Base-by-base conservation (phyloP, 805 yeast species). In the Hanseniaspora clermontiae region DNA sequence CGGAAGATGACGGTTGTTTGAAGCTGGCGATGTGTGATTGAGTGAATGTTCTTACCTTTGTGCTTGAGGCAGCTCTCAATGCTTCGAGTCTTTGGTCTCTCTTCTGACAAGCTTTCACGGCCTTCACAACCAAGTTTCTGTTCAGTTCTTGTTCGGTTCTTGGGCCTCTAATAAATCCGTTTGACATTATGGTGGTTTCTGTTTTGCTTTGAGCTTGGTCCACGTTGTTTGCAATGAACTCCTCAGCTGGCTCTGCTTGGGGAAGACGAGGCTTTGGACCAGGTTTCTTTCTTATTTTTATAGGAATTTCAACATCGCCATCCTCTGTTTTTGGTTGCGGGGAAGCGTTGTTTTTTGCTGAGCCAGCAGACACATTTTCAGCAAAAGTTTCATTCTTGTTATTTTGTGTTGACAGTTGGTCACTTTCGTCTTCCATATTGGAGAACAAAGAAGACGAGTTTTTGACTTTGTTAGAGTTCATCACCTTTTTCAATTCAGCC, bases 131-230 rank as follows among this genome's bases (percentile, higher is more conserved):
- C 55, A 60, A 29, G 58, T 57, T 45, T 59, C 58, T 27, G 59
- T 59, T 65, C 64, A 62, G 31, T 65, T 66, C 53, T 64, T 66
- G 34, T 60, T 60, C 58, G 63, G 68, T 48, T 59, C 58, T 54
- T 17, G 57, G 57, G 10, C 48, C 49, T 53, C 57, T 53, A 9
- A 53, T 53, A n/a, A 53, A 53, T 15, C 57, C 57, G 39, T 53
- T 53, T 14, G 57, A 53, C 57, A 53, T 53, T 7, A 53, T 46
- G n/a, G 49, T 38, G 15, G 57, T 46, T 32, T 39, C 24, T 34
- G 9, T 24, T 19, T 10, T 36, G 27, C 27, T 20, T 8, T 8
- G 8, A 10, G 10, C 5, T 46, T 32, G 32, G 6, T n/a, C 47
- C 14, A 12, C 17, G 20, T 29, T 29, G 3, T 10, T 29, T 8